These are phyloP conservation scores for Tetrapisispora namnaoensis DNA, from an alignment of 805 yeast genomes.

Conservation along the genomic window DNA sequence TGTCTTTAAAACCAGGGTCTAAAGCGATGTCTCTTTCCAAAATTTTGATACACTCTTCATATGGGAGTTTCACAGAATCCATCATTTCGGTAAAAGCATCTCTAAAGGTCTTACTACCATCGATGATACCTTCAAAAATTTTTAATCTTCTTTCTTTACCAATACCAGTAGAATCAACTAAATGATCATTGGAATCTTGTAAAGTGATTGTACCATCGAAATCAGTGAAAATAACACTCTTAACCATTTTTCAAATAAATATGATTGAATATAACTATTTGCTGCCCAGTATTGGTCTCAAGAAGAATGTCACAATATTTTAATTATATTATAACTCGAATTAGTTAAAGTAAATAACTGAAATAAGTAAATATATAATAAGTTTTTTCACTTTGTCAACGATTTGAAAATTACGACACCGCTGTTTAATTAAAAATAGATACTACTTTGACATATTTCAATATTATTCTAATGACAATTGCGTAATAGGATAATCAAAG, in stretches of 20 bases:
- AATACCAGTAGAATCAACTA: constrained; percentile 84
- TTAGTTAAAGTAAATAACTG: too few species aligned
- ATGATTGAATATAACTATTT: background rate
- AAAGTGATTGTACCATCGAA: constrained; percentile 97
- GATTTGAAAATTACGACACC: too few species aligned
- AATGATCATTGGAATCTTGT: constrained; percentile 87
- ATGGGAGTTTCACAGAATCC: constrained; percentile 63
- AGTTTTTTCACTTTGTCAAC: too few species aligned
- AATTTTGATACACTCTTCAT: constrained; percentile 69
- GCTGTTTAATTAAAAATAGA: too few species aligned
- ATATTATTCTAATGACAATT: too few species aligned
- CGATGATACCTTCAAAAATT: constrained; percentile 63
- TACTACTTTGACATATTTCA: too few species aligned
- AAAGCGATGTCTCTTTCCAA: constrained; percentile 57
- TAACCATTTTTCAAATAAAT: constrained; percentile 20
- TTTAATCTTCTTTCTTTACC: constrained; percentile 59
- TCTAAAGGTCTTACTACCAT: constrained; percentile 59
- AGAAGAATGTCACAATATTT: too few species aligned
- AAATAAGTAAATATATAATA: too few species aligned
- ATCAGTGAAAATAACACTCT: constrained; percentile 88
- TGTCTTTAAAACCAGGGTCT: constrained; percentile 83
- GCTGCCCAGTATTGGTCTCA: background rate
- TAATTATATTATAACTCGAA: too few species aligned
- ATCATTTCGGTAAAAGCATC: constrained; percentile 83
- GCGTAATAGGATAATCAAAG: too few species aligned